phyloP scores from a whole-genome alignment of 441 rosid genomes.

The Adansonia rubrostipa region DNA sequence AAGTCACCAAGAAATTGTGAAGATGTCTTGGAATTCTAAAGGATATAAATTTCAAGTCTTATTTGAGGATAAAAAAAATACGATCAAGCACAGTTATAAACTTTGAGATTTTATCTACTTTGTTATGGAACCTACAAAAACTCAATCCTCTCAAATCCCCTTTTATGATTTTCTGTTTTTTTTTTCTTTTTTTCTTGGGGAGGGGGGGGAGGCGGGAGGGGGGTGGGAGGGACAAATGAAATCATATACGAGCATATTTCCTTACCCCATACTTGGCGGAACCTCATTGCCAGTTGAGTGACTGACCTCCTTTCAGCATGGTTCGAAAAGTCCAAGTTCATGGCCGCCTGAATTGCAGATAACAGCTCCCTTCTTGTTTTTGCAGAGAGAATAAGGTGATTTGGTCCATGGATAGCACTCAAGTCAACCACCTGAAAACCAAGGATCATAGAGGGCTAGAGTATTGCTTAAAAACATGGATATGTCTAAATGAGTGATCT shows the following conservation, averaged over 20 bases:
- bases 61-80: background rate
- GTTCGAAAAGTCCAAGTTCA: constrained; percentile 65
- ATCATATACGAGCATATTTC: constrained; percentile 26
- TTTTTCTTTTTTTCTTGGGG: background rate
- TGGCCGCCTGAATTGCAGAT: constrained; percentile 80
- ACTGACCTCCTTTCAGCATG: constrained; percentile 68
- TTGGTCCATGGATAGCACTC: constrained; percentile 71
- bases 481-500: background rate
- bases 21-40: background rate
- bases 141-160: constrained; percentile 2
- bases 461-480: constrained; percentile 8
- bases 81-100: background rate
- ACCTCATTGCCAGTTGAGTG: constrained; percentile 66
- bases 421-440: constrained; percentile 72
- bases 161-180: background rate
- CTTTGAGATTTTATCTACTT: background rate
- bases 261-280: constrained; percentile 83
- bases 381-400: constrained; percentile 57
- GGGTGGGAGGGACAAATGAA: background rate
- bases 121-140: background rate
- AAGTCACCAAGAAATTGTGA: constrained; percentile 8
- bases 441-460: constrained; percentile 14
- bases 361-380: constrained; percentile 66
- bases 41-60: background rate
- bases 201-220: background rate